Percentiles rank a stretch among this genome's conserved stretches.
phyloP scores from a whole-genome alignment of 1,284 basidiomycete genomes.

The Ganoderma sinense region DNA sequence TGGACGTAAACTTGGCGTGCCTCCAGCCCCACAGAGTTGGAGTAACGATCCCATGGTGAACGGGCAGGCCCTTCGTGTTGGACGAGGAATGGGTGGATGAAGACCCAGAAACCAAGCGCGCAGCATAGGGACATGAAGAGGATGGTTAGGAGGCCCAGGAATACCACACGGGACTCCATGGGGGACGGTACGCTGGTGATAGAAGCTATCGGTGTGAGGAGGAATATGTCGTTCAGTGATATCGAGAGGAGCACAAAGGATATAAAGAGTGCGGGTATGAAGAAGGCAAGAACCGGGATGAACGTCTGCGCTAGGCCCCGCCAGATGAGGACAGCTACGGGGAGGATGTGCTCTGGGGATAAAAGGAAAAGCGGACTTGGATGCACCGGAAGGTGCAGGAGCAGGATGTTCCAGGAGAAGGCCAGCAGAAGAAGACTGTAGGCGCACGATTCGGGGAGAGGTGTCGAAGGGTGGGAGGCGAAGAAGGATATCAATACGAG shows the following conservation, averaged over 20 bases:
- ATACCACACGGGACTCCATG: slow-evolving; percentile 51
- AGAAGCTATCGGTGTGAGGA: slow-evolving; percentile 19
- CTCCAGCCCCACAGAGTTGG: slow-evolving; percentile 47
- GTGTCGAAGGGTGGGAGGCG: slow-evolving; percentile 41
- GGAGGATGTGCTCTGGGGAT: slow-evolving; percentile 45
- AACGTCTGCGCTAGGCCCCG: slow-evolving; percentile 47
- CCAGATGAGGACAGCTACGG: slow-evolving; percentile 52
- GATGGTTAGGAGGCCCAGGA: slow-evolving; percentile 46
- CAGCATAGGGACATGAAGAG: slow-evolving; percentile 43
- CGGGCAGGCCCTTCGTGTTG: slow-evolving; percentile 11
- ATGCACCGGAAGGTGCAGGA: slow-evolving; percentile 50
- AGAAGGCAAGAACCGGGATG: slow-evolving; percentile 51
- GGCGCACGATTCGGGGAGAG: slow-evolving; percentile 46
- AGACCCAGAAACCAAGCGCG: slow-evolving; percentile 42
- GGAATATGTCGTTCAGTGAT: slow-evolving; percentile 47
- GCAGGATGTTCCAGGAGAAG: slow-evolving; percentile 49
- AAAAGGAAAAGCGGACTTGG: slow-evolving; percentile 55
- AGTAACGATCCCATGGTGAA: slow-evolving; percentile 57
- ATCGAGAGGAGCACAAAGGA: slow-evolving; percentile 52
- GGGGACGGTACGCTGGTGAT: slow-evolving; percentile 43
- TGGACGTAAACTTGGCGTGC: slow-evolving; percentile 53
- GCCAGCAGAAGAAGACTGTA: slow-evolving; percentile 51
- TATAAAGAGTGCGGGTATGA: slow-evolving; percentile 53
- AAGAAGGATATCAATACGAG: slow-evolving; percentile 43
- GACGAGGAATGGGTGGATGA: slow-evolving; percentile 24